Percentiles rank a stretch among this genome's conserved stretches.
phyloP scores from a whole-genome alignment of 2,329 filamentous ascomycete genomes.

The Pseudopithomyces maydicus region DNA sequence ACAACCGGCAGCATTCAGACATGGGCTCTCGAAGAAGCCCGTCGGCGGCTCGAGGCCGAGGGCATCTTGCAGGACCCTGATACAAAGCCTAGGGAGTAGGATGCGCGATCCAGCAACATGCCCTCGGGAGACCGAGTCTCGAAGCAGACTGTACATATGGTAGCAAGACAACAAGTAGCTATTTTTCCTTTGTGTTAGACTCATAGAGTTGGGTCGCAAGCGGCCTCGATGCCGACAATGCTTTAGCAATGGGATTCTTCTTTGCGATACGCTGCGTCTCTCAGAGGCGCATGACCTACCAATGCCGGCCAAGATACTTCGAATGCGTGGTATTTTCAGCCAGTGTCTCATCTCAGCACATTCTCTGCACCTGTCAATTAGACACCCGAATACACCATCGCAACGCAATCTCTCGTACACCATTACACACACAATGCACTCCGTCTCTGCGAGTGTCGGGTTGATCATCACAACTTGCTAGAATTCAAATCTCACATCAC shows the following conservation, averaged over 20 bases:
- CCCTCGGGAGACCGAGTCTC: neutral
- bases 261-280: neutral
- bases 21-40: conserved; percentile 96
- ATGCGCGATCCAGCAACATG: neutral
- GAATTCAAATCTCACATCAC: no score
- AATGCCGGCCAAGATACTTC: no score
- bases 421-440: no score
- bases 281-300: neutral
- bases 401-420: neutral
- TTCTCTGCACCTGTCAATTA: no score
- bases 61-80: conserved; percentile 85
- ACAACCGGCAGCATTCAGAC: conserved; percentile 82
- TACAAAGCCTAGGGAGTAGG: conserved; percentile 51
- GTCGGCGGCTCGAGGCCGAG: conserved; percentile 92
- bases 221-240: conserved; percentile 13
- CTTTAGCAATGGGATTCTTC: conserved; percentile 14
- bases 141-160: conserved; percentile 17
- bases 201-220: conserved; percentile 15
- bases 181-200: conserved; percentile 16
- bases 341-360: no score
- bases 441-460: no score
- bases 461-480: no score
- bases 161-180: conserved; percentile 10
- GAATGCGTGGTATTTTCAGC: no score
- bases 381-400: neutral